phyloP scores from a whole-genome alignment of 345 rosid genomes.

The Rhodamnia argentea region DNA sequence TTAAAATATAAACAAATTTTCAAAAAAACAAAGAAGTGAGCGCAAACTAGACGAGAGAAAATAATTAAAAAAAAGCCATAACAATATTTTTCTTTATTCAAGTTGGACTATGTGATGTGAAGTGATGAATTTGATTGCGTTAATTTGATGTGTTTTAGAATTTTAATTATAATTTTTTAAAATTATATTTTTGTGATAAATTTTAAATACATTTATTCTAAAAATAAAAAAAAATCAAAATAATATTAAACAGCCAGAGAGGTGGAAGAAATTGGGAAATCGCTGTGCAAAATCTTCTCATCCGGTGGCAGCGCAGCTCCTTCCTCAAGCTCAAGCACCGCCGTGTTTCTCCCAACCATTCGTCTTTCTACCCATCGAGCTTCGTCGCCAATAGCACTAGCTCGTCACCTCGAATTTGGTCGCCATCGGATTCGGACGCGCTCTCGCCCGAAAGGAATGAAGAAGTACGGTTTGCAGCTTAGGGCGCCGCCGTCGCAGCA shows the following conservation, averaged over 20 bases:
- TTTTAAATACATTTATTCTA: too few relatives aligned
- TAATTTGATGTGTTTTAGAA: too few relatives aligned
- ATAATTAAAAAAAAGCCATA: too few relatives aligned
- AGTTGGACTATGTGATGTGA: too few relatives aligned
- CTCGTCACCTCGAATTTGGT: background rate
- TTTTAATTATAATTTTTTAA: too few relatives aligned
- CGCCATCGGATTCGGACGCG: background rate
- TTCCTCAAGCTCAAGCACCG: background rate
- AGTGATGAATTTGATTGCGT: too few relatives aligned
- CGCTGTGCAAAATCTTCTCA: background rate
- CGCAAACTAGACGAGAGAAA: too few relatives aligned
- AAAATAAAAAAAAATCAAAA: background rate
- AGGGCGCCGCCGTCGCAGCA: slow-evolving; percentile 60
- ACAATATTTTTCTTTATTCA: too few relatives aligned
- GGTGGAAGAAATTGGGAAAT: background rate
- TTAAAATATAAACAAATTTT: too few relatives aligned
- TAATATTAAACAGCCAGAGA: background rate
- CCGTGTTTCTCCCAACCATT: background rate
- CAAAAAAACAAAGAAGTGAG: too few relatives aligned
- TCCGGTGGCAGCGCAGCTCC: background rate
- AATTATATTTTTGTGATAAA: too few relatives aligned
- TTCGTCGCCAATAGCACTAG: background rate
- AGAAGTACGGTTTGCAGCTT: slow-evolving; percentile 79
- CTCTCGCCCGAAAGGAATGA: slow-evolving; percentile 18
- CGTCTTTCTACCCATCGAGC: background rate